A percentile compares a stretch with the other conserved stretches of the same genome.
These are phyloP conservation scores for Talaromyces amestolkiae DNA, from an alignment of 2,329 filamentous ascomycete genomes.

Conservation along the genomic window DNA sequence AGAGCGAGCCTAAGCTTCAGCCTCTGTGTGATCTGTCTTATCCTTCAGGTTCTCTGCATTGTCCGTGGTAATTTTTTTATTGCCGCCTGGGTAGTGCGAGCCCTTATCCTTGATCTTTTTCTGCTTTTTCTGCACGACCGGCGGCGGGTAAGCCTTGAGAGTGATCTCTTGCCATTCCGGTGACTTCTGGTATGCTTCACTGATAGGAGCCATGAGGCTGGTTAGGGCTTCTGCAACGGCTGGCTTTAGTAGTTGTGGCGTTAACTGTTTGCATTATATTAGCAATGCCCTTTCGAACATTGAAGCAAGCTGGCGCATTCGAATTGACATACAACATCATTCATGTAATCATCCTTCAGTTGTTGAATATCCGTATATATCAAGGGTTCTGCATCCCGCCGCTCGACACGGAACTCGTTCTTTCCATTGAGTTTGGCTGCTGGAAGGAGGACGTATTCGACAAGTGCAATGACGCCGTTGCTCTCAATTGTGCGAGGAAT, in stretches of 20 bases:
- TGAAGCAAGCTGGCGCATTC: too few species aligned
- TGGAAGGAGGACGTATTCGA: constrained; percentile 82
- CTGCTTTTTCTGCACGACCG: constrained; percentile 63
- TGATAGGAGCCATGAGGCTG: constrained; percentile 73
- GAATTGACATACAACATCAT: constrained; percentile 63
- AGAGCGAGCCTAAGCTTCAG: not conserved
- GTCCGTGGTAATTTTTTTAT: not conserved
- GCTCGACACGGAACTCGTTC: constrained; percentile 67
- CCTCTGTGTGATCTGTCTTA: not conserved
- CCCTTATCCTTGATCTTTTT: constrained; percentile 78
- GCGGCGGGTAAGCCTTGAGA: constrained; percentile 75
- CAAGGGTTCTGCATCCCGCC: constrained; percentile 65
- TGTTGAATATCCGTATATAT: constrained; percentile 74
- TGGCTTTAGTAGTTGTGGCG: constrained; percentile 84
- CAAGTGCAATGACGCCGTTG: constrained; percentile 82
- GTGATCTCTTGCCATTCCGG: constrained; percentile 78
- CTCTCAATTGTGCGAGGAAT: constrained; percentile 73
- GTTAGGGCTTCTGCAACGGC: constrained; percentile 73
- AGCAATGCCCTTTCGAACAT: not conserved
- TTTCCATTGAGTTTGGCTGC: constrained; percentile 50
- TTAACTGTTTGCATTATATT: constrained; percentile 54
- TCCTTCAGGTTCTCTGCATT: not conserved
- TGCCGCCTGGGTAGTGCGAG: constrained; percentile 54
- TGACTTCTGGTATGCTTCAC: constrained; percentile 66
- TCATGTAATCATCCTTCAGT: constrained; percentile 75